Conservation (phyloP, 2,329 filamentous ascomycete species). For the Alternaria hordeiaustralica region DNA sequence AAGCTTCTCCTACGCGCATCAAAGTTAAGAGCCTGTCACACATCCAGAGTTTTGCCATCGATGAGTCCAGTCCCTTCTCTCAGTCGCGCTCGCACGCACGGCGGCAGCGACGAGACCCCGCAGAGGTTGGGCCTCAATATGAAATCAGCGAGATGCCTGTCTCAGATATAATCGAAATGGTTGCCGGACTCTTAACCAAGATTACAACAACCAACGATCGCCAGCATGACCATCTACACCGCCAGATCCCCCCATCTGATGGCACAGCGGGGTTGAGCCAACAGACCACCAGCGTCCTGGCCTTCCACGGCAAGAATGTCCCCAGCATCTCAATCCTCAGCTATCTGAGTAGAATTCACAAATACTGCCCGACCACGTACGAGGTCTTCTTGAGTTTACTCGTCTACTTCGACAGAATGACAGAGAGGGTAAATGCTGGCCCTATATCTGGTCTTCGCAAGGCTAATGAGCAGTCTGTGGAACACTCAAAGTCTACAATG, state of each 20-base stretch:
- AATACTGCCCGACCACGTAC: constrained; percentile 98
- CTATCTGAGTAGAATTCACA: constrained; percentile 95
- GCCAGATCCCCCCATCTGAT: constrained; percentile 69
- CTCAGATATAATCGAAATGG: constrained; percentile 97
- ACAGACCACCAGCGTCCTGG: constrained; percentile 77
- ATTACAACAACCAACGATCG: constrained; percentile 96
- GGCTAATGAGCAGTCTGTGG: constrained; percentile 57
- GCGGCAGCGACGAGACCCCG: constrained; percentile 53
- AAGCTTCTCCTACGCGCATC: constrained; percentile 59
- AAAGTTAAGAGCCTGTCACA: constrained; percentile 88
- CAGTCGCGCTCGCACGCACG: constrained; percentile 53
- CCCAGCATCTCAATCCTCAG: constrained; percentile 96
- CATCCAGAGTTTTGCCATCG: constrained; percentile 84
- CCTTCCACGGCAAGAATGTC: constrained; percentile 97
- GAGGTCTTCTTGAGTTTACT: constrained; percentile 95
- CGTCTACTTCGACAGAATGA: constrained; percentile 99
- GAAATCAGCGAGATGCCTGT: constrained; percentile 99
- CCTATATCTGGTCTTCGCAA: constrained; percentile 70
- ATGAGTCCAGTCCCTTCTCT: constrained; percentile 70
- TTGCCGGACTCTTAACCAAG: constrained; percentile 92
- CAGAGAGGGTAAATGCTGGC: constrained; percentile 86
- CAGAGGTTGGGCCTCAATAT: constrained; percentile 69
- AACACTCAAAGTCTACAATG: constrained; percentile 40
- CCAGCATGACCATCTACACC: constrained; percentile 89
- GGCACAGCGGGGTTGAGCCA: constrained; percentile 65